Evolutionary conservation across 768 basidiomycete species (phyloP), one percentile per base, ranked within the genome.

Genomic region (Mycena polygramma): DNA sequence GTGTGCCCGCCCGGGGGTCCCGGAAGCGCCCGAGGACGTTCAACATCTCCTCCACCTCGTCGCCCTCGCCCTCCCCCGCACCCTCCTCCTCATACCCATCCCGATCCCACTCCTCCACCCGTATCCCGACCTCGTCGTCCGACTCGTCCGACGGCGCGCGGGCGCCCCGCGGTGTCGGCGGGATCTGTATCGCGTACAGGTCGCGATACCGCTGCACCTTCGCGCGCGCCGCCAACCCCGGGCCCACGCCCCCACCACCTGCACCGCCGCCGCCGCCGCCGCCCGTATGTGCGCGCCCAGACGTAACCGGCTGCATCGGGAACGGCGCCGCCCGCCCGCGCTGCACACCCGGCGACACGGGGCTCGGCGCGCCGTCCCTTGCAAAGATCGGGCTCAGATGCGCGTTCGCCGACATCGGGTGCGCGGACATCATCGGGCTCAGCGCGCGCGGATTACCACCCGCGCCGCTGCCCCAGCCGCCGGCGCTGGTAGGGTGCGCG

Each of bases 241-340:
- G 73, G 45, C 63, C 75, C 36, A 75, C 36, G 73, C 69, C 37
- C 70, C 76, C 53, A 76, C 8, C 9, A 15, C 41, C 41, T 10
- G 41, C 35, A 39, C 36, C 45, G 65, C 30, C 74, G 72, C n/a
- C 73, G 74, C 63, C 63, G 71, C 43, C 57, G 77, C 57, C 67
- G 41, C 35, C 51, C 30, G 77, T 7, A 30, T 30, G 30, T 10
- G 41, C 41, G 41, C 41, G 41, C 15, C 11, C 41, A 2, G 41
- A 41, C 8, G 81, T 65, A n/a, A 86, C 70, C 22, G 87, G 86
- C 13, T 78, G 79, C n/a, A 81, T 60, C 26, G 89, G 88, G 79
- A 89, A 89, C 0, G 89, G 87, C 17, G 82, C 72, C 73, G 87
- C 84, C 46, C 83, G 82, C 15, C 88, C 89, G 19, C 89, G 81